Evolutionary conservation across 352 stramenopile genomes (phyloP).

Genomic region (Achlya hypogyna): DNA sequence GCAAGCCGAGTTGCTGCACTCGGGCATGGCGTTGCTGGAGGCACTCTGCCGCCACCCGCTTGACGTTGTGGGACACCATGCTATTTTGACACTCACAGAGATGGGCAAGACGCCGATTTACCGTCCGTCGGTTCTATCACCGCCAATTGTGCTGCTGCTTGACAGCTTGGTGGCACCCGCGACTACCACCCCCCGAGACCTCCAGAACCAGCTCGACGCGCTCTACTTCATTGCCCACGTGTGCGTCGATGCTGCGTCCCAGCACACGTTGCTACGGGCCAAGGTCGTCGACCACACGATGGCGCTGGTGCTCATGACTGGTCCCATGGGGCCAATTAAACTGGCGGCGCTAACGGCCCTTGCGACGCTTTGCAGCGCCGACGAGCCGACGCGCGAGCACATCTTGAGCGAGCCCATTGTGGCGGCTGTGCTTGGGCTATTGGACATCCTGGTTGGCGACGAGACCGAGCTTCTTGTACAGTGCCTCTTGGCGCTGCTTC

Average conservation of each 20-base stretch:
- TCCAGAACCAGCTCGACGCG: conserved; percentile 6
- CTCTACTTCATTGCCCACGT: conserved; percentile 6
- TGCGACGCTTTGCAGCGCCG: conserved; percentile 6
- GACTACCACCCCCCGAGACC: background rate
- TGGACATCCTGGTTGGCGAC: background rate
- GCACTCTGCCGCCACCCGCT: background rate
- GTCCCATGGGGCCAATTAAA: background rate
- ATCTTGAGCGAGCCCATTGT: conserved; percentile 1
- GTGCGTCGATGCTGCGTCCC: background rate
- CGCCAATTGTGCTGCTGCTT: background rate
- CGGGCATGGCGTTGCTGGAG: background rate
- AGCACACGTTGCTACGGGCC: conserved; percentile 4
- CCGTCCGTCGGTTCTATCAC: background rate
- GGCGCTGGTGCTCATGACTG: background rate
- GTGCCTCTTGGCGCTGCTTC: conserved; percentile 9
- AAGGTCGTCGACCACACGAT: conserved; percentile 6
- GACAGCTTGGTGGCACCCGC: background rate
- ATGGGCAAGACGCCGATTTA: conserved; percentile 4
- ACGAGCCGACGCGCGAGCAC: conserved; percentile 9
- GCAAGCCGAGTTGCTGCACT: background rate
- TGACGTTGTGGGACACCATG: conserved; percentile 6
- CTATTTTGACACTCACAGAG: conserved; percentile 5
- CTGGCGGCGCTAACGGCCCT: conserved; percentile 8
- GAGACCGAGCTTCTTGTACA: background rate
- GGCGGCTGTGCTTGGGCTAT: background rate